These are phyloP conservation scores for Trifolium subterraneum DNA, from an alignment of 306 rosid genomes.

Conservation along the genomic window DNA sequence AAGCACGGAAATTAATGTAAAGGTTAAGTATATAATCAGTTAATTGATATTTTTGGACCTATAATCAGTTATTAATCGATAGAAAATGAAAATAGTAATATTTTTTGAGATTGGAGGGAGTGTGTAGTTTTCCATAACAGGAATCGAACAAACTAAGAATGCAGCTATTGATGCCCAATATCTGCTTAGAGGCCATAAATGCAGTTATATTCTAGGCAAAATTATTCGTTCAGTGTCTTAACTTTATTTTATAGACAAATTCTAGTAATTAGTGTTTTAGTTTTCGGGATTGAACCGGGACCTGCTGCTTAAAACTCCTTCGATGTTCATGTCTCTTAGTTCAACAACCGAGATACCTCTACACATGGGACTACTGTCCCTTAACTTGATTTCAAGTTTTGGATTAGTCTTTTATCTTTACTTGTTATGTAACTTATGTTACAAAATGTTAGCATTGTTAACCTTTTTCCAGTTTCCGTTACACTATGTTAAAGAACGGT, in stretches of 20 bases:
- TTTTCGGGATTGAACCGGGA: too few relatives aligned
- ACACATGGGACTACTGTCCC: neutral
- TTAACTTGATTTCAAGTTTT: neutral
- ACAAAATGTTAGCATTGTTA: neutral
- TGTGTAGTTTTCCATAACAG: slow-evolving; percentile 3
- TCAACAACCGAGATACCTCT: too few relatives aligned
- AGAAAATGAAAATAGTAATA: too few relatives aligned
- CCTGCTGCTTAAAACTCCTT: too few relatives aligned
- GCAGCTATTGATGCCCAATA: slow-evolving; percentile 20
- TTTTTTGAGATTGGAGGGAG: neutral
- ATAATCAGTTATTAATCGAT: neutral
- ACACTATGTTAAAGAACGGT: neutral
- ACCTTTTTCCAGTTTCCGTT: neutral
- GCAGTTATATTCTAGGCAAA: neutral
- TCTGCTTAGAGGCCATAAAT: slow-evolving; percentile 11
- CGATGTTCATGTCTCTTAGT: too few relatives aligned
- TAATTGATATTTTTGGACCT: too few relatives aligned
- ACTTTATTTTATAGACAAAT: too few relatives aligned
- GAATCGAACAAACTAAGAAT: slow-evolving; percentile 6
- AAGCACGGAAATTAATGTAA: too few relatives aligned
- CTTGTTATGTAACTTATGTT: neutral
- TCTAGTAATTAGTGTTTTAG: too few relatives aligned
- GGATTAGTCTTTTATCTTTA: neutral
- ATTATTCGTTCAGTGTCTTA: neutral
- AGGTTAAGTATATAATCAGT: slow-evolving; percentile 17